These are phyloP conservation scores for Suillus subluteus DNA, from an alignment of 768 basidiomycete species.

Conservation along the genomic window DNA sequence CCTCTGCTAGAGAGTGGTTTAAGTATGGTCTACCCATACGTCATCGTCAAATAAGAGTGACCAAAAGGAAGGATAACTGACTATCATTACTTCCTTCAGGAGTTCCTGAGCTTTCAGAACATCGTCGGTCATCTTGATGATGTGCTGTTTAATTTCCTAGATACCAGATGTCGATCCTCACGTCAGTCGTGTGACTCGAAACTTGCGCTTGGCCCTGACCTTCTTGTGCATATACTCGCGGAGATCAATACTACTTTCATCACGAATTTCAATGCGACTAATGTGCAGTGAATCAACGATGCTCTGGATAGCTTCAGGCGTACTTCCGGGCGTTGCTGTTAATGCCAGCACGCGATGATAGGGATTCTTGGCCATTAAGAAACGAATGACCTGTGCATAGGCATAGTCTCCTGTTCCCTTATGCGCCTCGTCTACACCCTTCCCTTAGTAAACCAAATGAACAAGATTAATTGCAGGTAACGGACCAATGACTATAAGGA, in stretches of 20 bases:
- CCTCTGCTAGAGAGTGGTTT: conserved; percentile 40
- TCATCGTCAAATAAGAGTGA: conserved; percentile 10
- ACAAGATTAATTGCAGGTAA: conserved; percentile 8
- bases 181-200: conserved; percentile 2
- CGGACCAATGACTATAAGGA: conserved; percentile 87
- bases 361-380: conserved; percentile 92
- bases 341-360: conserved; percentile 91
- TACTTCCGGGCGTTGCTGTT: conserved; percentile 92
- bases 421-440: conserved; percentile 84
- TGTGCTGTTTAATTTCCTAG: conserved; percentile 76
- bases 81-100: conserved; percentile 75
- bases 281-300: conserved; percentile 95
- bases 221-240: conserved; percentile 87
- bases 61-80: conserved; percentile 36
- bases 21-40: conserved; percentile 32
- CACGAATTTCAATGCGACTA: conserved; percentile 91
- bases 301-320: conserved; percentile 82
- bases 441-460: conserved; percentile 11
- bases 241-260: conserved; percentile 89
- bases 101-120: conserved; percentile 68
- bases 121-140: conserved; percentile 72
- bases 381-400: conserved; percentile 87
- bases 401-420: conserved; percentile 92
- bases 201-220: conserved; percentile 41
- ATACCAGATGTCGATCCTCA: conserved; percentile 1